These are phyloP conservation scores for Acanthamoeba culbertsoni DNA, from an alignment of 208 protist species.

Conservation along the genomic window DNA sequence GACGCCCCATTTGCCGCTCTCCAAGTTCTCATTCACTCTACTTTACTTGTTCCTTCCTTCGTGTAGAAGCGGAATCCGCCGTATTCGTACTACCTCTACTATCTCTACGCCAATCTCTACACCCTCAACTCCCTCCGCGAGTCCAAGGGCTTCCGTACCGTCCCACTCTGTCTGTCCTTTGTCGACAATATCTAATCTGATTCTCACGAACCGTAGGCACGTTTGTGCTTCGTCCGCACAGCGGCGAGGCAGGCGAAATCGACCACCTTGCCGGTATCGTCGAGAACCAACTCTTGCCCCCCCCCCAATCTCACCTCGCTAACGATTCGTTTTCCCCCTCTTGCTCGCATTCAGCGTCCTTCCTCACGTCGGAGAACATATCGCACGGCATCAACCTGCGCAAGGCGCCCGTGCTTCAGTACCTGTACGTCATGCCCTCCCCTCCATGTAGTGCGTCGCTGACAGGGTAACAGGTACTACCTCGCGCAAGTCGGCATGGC, in stretches of 20 bases:
- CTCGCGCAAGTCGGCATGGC: conserved; percentile 96
- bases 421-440: conserved; percentile 87
- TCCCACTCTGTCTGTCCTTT: not conserved
- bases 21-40: no score
- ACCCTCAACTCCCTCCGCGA: conserved; percentile 94
- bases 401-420: conserved; percentile 95
- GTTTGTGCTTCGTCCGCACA: conserved; percentile 96
- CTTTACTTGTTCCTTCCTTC: no score
- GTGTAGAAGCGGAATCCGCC: conserved; percentile 95
- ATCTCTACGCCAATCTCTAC: conserved; percentile 98
- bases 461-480: conserved; percentile 82
- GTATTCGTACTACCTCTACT: conserved; percentile 97
- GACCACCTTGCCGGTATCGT: conserved; percentile 91
- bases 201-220: not conserved
- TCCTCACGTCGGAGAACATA: conserved; percentile 93
- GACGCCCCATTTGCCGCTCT: not conserved
- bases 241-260: conserved; percentile 91
- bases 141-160: not conserved
- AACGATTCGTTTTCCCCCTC: not conserved
- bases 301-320: not conserved
- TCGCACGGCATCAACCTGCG: conserved; percentile 96
- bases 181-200: not conserved
- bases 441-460: no score
- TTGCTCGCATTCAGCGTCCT: conserved; percentile 80
- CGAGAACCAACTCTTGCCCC: no score